Percentiles rank a stretch among this genome's conserved stretches.
phyloP scores from a whole-genome alignment of 2,329 filamentous ascomycete species.

The Penicillium hesseltinei region DNA sequence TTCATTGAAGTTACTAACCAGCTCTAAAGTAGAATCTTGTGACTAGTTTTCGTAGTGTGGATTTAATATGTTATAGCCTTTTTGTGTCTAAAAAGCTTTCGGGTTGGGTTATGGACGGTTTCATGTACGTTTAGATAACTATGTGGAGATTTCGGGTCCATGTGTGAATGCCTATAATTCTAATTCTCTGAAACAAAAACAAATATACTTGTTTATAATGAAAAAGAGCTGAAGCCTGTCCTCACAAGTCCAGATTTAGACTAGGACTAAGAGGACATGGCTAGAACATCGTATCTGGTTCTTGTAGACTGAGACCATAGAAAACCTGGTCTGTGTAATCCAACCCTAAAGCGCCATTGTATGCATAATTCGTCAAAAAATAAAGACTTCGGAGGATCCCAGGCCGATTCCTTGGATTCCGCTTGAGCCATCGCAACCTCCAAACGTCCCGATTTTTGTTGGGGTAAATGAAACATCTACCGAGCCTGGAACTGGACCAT shows the following conservation, averaged over 20 bases:
- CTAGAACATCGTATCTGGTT: neutral
- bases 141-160: neutral
- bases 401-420: constrained; percentile 8
- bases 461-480: constrained; percentile 46
- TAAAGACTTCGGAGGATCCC: constrained; percentile 1
- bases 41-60: neutral
- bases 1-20: constrained; percentile 81
- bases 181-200: neutral
- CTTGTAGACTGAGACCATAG: constrained; percentile 2
- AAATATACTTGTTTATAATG: neutral
- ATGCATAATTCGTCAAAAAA: constrained; percentile 30
- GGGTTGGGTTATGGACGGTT: neutral
- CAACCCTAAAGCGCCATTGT: constrained; percentile 34
- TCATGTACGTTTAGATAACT: neutral
- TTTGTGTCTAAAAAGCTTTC: constrained; percentile 1
- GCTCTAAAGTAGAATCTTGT: constrained; percentile 22
- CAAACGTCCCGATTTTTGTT: neutral
- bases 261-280: neutral
- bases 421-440: constrained; percentile 1
- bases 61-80: neutral
- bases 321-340: constrained; percentile 7
- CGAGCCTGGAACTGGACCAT: constrained; percentile 99
- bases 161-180: neutral
- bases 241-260: neutral
- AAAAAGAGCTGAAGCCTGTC: neutral